Percentiles rank a stretch among this genome's conserved stretches.
phyloP scores from a whole-genome alignment of 2,329 filamentous ascomycete species.

The Cladosporium sp. region DNA sequence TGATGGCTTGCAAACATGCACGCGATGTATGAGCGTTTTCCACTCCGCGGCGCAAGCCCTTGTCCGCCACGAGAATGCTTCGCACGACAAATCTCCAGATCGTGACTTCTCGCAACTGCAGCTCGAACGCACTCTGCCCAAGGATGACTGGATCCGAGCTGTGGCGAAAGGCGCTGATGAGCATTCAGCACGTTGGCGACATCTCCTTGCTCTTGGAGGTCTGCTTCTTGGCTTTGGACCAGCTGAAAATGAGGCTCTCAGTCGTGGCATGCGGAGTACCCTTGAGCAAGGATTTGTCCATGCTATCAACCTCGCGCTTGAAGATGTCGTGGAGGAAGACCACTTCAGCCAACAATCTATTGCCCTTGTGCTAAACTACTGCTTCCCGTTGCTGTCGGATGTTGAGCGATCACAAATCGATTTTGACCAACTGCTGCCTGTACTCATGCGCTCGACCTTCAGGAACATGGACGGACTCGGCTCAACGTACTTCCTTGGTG shows the following conservation, averaged over 20 bases:
- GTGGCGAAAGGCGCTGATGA: constrained; percentile 63
- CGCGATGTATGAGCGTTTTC: constrained; percentile 70
- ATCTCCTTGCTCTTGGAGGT: constrained; percentile 77
- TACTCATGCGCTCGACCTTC: constrained; percentile 67
- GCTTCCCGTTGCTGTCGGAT: constrained; percentile 70
- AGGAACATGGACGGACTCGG: constrained; percentile 73
- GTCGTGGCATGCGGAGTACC: constrained; percentile 63
- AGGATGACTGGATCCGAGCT: constrained; percentile 61
- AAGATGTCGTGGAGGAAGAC: constrained; percentile 55
- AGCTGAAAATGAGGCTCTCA: constrained; percentile 64
- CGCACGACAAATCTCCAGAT: constrained; percentile 32
- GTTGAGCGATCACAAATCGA: constrained; percentile 61
- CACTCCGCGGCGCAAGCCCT: constrained; percentile 65
- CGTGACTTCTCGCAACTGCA: constrained; percentile 32
- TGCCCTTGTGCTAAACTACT: constrained; percentile 73
- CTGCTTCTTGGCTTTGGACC: constrained; percentile 75
- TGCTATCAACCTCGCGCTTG: constrained; percentile 74
- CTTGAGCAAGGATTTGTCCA: constrained; percentile 73
- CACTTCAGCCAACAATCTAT: constrained; percentile 55
- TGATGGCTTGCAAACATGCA: constrained; percentile 63
- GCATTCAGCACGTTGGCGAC: constrained; percentile 72
- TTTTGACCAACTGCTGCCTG: constrained; percentile 68
- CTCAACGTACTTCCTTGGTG: constrained; percentile 72
- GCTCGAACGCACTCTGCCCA: constrained; percentile 37
- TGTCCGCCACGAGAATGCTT: constrained; percentile 50